Base-by-base conservation (phyloP, 164 flowering plant species). In the Buxus sempervirens region DNA sequence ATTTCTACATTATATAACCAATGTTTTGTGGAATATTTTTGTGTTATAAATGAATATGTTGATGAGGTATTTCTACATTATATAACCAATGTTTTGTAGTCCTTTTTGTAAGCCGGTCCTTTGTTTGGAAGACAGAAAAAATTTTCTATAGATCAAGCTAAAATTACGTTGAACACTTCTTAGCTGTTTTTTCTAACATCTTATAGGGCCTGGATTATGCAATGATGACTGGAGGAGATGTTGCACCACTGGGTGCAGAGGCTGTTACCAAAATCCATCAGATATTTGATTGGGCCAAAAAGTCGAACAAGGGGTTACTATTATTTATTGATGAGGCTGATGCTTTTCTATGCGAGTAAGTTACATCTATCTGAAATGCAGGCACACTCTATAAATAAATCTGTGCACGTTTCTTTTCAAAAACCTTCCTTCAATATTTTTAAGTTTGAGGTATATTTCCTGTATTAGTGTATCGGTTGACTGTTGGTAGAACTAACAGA, bases 191-290 rank as follows among this genome's bases (percentile, higher is more conserved):
- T 21, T 28, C 16, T 38, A 28, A 48, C 62, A 38, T 68, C 38
- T 15, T 76, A 27, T 82, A 93, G 98, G 97, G 98, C 63, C 76
- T 91, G 82, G 98, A 93, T 80, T 93, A 93, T 82, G 98, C 98
- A 60, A 88, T 93, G 98, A 93, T 93, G 98, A 93, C 98, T 18
- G 98, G 96, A 68, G 98, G 98, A 62, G 98, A 93, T 84, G 98
- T 93, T 81, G 93, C 92, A 61, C 96, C 98, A 0, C 68, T 93
- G 70, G 98, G 98, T 48, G 70, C 96, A 42, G 89, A 93, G 71
- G 98, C 98, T 75, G 98, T 90, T 23, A 93, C 97, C 49, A 93
- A 93, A 73, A 93, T 93, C 70, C 98, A 93, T 73, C 83, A 90
- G 69, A 84, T 93, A 76, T 90, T 93, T 82, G 97, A 93, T 69